Evolutionary conservation across 164 flowering plant genomes (phyloP).

Genomic region (Amborella trichopoda): DNA sequence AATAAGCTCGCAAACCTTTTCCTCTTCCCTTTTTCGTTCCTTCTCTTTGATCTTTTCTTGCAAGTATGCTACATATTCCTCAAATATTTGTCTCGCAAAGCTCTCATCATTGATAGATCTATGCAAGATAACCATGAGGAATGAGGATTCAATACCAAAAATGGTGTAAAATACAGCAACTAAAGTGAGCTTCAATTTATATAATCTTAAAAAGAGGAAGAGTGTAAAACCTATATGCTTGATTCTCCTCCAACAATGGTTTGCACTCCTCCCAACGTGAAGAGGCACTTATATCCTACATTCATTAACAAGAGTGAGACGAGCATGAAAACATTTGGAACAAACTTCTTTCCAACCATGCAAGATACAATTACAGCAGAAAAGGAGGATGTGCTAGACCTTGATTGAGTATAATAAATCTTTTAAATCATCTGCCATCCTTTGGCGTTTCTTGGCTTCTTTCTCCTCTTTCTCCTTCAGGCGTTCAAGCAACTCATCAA

Average conservation of each 20-base stretch:
- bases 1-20: constrained; percentile 56
- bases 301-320: too few relatives aligned
- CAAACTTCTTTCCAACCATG: too few relatives aligned
- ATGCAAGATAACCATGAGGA: not conserved
- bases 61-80: constrained; percentile 53
- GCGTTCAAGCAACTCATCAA: constrained; percentile 69
- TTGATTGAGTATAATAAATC: constrained; percentile 48
- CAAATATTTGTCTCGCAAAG: constrained; percentile 50
- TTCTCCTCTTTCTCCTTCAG: constrained; percentile 92
- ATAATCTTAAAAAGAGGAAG: not conserved
- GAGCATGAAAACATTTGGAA: too few relatives aligned
- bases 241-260: constrained; percentile 65
- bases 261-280: constrained; percentile 82
- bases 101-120: constrained; percentile 70
- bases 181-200: not conserved
- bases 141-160: too few relatives aligned
- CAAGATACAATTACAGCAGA: too few relatives aligned
- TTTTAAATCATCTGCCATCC: constrained; percentile 69
- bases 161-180: not conserved
- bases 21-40: constrained; percentile 90
- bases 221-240: constrained; percentile 59
- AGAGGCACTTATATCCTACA: constrained; percentile 71
- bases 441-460: constrained; percentile 83
- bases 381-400: constrained; percentile 21
- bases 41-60: constrained; percentile 88